These are phyloP conservation scores for Chalciporus sp. DNA, from an alignment of 1,284 basidiomycete species.

Conservation along the genomic window DNA sequence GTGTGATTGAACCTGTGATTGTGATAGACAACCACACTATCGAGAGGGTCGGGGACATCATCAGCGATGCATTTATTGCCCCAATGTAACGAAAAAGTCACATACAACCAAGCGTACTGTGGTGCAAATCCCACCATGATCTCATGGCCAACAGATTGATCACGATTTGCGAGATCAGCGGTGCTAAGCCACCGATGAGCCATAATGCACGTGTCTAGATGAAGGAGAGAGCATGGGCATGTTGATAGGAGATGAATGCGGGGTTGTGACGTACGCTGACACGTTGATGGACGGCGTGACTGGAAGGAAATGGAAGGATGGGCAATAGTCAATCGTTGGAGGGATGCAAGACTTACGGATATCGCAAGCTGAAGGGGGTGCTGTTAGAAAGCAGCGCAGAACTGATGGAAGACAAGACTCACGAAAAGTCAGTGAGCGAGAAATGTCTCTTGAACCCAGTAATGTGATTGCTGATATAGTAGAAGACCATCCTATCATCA, in stretches of 20 bases:
- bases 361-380: constrained; percentile 29
- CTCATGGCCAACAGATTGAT: constrained; percentile 56
- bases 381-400: background rate
- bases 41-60: background rate
- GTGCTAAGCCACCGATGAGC: constrained; percentile 50
- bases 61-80: background rate
- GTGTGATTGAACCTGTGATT: constrained; percentile 64
- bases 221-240: background rate
- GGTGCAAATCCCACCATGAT: constrained; percentile 73
- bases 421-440: constrained; percentile 63
- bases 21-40: constrained; percentile 57
- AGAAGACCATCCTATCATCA: constrained; percentile 39
- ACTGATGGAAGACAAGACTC: constrained; percentile 16
- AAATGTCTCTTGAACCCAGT: constrained; percentile 73
- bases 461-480: constrained; percentile 52
- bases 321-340: background rate
- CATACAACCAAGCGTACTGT: constrained; percentile 59
- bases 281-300: constrained; percentile 63
- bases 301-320: constrained; percentile 19
- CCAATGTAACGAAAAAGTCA: background rate
- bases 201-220: constrained; percentile 41
- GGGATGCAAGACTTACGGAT: constrained; percentile 39
- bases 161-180: constrained; percentile 50
- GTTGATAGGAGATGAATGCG: background rate
- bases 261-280: constrained; percentile 52